These are phyloP conservation scores for Auriscalpium microsporum DNA, from an alignment of 768 basidiomycete genomes.

Conservation along the genomic window DNA sequence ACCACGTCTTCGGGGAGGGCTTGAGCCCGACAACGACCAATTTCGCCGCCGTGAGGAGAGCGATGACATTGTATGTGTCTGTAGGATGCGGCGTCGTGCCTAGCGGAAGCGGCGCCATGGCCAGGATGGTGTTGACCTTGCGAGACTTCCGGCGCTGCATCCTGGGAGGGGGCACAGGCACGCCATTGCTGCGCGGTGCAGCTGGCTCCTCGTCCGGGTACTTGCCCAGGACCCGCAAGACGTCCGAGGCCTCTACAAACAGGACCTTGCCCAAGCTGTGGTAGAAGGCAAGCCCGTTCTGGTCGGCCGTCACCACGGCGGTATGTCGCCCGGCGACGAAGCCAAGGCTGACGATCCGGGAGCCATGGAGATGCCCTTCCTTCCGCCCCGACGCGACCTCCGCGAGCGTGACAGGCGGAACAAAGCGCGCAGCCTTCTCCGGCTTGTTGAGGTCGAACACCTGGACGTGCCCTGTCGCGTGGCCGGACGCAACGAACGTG, in stretches of 20 bases:
- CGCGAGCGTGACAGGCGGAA: conserved; percentile 58
- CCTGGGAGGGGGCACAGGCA: conserved; percentile 18
- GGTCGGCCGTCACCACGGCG: conserved; percentile 85
- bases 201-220: conserved; percentile 53
- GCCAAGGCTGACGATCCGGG: conserved; percentile 69
- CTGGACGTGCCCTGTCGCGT: conserved; percentile 75
- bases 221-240: conserved; percentile 85
- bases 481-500: conserved; percentile 86
- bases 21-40: conserved; percentile 89
- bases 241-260: conserved; percentile 92
- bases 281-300: conserved; percentile 87
- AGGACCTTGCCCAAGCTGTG: conserved; percentile 91
- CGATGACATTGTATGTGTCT: conserved; percentile 73
- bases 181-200: conserved; percentile 16
- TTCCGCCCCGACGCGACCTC: conserved; percentile 70
- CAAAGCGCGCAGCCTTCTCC: conserved; percentile 56
- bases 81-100: conserved; percentile 67
- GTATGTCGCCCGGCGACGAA: conserved; percentile 93
- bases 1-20: conserved; percentile 90
- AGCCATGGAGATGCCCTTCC: conserved; percentile 78
- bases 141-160: conserved; percentile 42
- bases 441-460: conserved; percentile 76
- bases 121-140: conserved; percentile 54
- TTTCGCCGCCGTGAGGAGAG: conserved; percentile 83
- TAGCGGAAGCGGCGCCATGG: conserved; percentile 75